These are phyloP conservation scores for Nitzschia inconspicua DNA, from an alignment of 108 stramenopile species.

Conservation along the genomic window DNA sequence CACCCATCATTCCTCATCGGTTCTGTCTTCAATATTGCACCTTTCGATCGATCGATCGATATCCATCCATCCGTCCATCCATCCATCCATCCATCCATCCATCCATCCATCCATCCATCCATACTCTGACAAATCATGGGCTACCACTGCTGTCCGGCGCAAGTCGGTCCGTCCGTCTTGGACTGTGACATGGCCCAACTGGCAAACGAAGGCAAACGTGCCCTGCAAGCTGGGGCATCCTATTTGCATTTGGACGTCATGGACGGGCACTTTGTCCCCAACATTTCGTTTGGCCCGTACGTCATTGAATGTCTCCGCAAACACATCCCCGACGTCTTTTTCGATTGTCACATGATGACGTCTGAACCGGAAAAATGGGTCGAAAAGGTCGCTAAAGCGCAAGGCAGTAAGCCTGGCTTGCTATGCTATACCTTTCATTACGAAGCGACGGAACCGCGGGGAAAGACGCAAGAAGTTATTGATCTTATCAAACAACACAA, in stretches of 20 bases:
- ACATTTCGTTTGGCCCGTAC: constrained; percentile 67
- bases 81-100: neutral
- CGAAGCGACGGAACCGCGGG: constrained; percentile 59
- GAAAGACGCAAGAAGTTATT: constrained; percentile 61
- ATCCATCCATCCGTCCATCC: neutral
- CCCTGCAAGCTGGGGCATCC: constrained; percentile 47
- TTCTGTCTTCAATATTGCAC: no score
- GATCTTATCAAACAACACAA: constrained; percentile 53
- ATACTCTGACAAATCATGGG: constrained; percentile 18
- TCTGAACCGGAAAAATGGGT: constrained; percentile 89
- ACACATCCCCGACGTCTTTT: constrained; percentile 40
- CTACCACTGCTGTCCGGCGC: constrained; percentile 37
- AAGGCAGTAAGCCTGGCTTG: constrained; percentile 37
- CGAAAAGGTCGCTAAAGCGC: constrained; percentile 75
- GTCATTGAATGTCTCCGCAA: constrained; percentile 72
- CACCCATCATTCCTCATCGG: no score
- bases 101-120: constrained; percentile 1
- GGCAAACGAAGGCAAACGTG: constrained; percentile 64
- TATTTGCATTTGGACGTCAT: constrained; percentile 82
- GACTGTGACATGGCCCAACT: constrained; percentile 81
- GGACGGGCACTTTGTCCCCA: constrained; percentile 87
- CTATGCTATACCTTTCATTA: constrained; percentile 79
- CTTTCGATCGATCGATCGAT: neutral
- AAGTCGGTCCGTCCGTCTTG: constrained; percentile 67
- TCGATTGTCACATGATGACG: constrained; percentile 93